A percentile compares a stretch with the other conserved stretches of the same genome.
phyloP scores from a whole-genome alignment of 495 filamentous ascomycete species.

The Aspergillus homomorphus region DNA sequence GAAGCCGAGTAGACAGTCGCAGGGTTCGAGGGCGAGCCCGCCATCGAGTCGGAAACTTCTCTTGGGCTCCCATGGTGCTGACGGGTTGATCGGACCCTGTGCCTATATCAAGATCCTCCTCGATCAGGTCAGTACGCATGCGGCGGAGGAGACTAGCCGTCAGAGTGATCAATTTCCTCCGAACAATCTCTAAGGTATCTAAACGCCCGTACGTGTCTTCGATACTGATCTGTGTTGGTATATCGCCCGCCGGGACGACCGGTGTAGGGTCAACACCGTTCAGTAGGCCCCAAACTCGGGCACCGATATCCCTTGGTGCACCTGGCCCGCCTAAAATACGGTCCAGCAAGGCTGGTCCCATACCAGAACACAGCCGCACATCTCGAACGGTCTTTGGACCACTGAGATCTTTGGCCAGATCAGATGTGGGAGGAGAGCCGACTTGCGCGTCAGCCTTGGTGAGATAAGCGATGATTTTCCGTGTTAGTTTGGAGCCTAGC shows the following conservation, averaged over 20 bases:
- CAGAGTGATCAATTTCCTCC: conserved; percentile 61
- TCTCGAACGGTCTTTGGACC: conserved; percentile 55
- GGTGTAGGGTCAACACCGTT: conserved; percentile 61
- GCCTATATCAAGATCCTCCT: conserved; percentile 39
- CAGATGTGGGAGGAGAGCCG: not conserved
- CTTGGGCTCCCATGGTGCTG: not conserved
- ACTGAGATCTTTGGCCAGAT: not conserved
- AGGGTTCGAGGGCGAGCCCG: conserved; percentile 67
- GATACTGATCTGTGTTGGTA: conserved; percentile 89
- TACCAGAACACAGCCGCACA: conserved; percentile 56
- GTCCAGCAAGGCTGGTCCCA: conserved; percentile 60
- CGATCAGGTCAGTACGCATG: conserved; percentile 73
- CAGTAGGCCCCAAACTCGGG: conserved; percentile 74
- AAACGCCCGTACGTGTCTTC: conserved; percentile 83
- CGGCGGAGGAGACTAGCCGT: conserved; percentile 68
- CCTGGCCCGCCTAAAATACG: conserved; percentile 67
- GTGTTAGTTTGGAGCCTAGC: conserved; percentile 75
- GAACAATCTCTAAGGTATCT: conserved; percentile 56
- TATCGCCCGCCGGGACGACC: conserved; percentile 64
- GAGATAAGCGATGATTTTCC: conserved; percentile 62
- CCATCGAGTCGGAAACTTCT: conserved; percentile 46
- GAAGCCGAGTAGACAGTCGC: conserved; percentile 71
- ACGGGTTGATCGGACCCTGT: conserved; percentile 4
- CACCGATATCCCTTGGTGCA: conserved; percentile 63
- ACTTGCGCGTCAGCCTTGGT: not conserved